phyloP scores from a whole-genome alignment of 2,329 filamentous ascomycete species.

The Neocucurbitaria cava region DNA sequence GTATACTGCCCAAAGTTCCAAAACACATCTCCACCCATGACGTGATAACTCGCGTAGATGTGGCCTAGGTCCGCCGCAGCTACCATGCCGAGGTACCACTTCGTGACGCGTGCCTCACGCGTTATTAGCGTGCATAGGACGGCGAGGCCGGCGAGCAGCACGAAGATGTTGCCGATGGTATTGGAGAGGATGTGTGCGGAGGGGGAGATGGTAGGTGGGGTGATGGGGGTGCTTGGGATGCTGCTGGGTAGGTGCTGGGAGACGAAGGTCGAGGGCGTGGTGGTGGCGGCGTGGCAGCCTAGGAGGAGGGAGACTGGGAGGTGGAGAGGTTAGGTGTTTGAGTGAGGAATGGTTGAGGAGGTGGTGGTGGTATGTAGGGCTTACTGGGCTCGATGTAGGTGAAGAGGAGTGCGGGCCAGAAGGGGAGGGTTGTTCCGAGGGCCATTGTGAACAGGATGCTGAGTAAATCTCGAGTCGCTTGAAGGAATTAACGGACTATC shows the following conservation, averaged over 20 bases:
- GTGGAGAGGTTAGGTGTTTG: neutral
- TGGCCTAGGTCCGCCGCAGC: slow-evolving; percentile 33
- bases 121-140: slow-evolving; percentile 33
- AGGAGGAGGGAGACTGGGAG: slow-evolving; percentile 13
- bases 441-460: neutral
- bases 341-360: neutral
- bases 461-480: no score
- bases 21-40: slow-evolving; percentile 29
- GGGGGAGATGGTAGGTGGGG: slow-evolving; percentile 8
- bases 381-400: slow-evolving; percentile 37
- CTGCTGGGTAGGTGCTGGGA: slow-evolving; percentile 22
- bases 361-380: slow-evolving; percentile 3
- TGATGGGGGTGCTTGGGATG: slow-evolving; percentile 10
- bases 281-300: slow-evolving; percentile 24
- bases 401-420: slow-evolving; percentile 37
- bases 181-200: slow-evolving; percentile 25
- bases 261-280: slow-evolving; percentile 21
- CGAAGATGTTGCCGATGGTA: slow-evolving; percentile 31
- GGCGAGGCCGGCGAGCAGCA: slow-evolving; percentile 28
- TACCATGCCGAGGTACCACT: slow-evolving; percentile 28
- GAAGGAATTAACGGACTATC: no score
- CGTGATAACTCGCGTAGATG: slow-evolving; percentile 29
- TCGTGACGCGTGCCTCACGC: slow-evolving; percentile 30
- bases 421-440: slow-evolving; percentile 31
- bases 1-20: slow-evolving; percentile 32